Evolutionary conservation across 495 filamentous ascomycete species (phyloP).

Genomic region (Friedmanniomyces endolithicus): DNA sequence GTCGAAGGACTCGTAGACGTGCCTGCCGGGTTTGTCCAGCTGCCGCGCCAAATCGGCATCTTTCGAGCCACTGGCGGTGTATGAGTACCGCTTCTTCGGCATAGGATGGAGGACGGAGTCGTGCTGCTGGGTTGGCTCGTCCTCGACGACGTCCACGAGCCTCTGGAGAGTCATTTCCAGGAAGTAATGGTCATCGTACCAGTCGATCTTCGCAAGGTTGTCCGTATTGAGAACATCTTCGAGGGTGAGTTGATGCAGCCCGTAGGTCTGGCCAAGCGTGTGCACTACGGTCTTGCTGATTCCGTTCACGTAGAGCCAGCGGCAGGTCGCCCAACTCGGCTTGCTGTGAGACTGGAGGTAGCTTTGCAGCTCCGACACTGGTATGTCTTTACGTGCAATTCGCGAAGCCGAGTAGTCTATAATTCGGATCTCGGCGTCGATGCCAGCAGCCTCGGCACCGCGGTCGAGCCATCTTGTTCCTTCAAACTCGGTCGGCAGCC

Average conservation of each 20-base stretch:
- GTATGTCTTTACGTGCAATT: background rate
- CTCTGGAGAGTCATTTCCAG: conserved; percentile 30
- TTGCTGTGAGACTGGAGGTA: conserved; percentile 11
- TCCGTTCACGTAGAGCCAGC: conserved; percentile 94
- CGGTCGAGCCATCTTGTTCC: background rate
- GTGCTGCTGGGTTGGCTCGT: background rate
- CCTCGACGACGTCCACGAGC: conserved; percentile 21
- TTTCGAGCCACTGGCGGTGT: background rate
- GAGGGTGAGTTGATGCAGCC: conserved; percentile 69
- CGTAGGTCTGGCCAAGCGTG: conserved; percentile 57
- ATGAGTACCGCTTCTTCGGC: background rate
- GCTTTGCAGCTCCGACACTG: background rate
- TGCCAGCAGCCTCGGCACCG: background rate
- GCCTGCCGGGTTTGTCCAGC: conserved; percentile 1
- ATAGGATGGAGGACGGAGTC: background rate
- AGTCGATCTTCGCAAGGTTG: conserved; percentile 80
- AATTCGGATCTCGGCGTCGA: background rate
- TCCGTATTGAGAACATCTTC: conserved; percentile 76
- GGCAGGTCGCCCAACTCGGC: conserved; percentile 58
- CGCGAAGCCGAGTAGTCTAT: conserved; percentile 4
- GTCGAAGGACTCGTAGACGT: background rate
- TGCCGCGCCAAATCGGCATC: background rate
- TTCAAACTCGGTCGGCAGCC: background rate
- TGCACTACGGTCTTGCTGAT: conserved; percentile 88
- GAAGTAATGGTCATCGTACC: conserved; percentile 82